These are phyloP conservation scores for Candida orba DNA, from an alignment of 805 yeast genomes.

Conservation along the genomic window DNA sequence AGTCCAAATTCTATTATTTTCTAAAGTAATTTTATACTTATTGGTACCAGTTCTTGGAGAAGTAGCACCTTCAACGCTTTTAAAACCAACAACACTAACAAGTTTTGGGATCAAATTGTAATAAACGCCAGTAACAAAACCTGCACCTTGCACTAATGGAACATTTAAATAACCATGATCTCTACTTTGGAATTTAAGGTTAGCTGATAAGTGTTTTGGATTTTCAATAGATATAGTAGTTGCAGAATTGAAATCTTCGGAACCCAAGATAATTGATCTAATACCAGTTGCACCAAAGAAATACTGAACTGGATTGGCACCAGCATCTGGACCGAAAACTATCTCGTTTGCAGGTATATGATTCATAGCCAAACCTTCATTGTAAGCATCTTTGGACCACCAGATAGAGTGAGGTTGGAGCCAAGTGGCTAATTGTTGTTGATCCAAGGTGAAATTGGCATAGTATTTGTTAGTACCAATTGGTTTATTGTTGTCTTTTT, in stretches of 20 bases:
- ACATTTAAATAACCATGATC: slow-evolving; percentile 35
- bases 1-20: slow-evolving; percentile 58
- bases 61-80: slow-evolving; percentile 34
- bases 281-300: slow-evolving; percentile 65
- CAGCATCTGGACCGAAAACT: slow-evolving; percentile 64
- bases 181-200: slow-evolving; percentile 21
- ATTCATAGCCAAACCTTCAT: slow-evolving; percentile 58
- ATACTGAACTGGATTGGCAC: slow-evolving; percentile 43
- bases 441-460: slow-evolving; percentile 60
- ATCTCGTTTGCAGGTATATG: slow-evolving; percentile 52
- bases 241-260: slow-evolving; percentile 32
- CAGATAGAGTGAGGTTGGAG: slow-evolving; percentile 77
- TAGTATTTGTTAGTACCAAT: slow-evolving; percentile 75
- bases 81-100: slow-evolving; percentile 61
- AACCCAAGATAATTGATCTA: slow-evolving; percentile 48
- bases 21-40: slow-evolving; percentile 49
- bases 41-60: slow-evolving; percentile 33
- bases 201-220: slow-evolving; percentile 29
- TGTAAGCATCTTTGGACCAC: slow-evolving; percentile 43
- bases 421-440: slow-evolving; percentile 67
- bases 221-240: slow-evolving; percentile 24
- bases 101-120: slow-evolving; percentile 46
- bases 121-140: slow-evolving; percentile 65
- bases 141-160: slow-evolving; percentile 77
- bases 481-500: slow-evolving; percentile 28